phyloP scores from a whole-genome alignment of 805 yeast species.

The Starmerella bombi region DNA sequence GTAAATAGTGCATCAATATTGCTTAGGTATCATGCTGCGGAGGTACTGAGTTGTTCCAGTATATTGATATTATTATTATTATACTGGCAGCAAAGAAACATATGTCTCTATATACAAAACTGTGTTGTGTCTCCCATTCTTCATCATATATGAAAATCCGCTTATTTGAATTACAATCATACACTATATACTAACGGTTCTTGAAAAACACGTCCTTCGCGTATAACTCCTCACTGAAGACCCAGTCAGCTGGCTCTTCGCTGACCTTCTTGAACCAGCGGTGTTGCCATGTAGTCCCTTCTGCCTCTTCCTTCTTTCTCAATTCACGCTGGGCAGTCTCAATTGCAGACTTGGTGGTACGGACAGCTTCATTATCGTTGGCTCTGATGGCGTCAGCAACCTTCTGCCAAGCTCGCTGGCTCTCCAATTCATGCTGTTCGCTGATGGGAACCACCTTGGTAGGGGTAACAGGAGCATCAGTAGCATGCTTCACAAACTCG shows the following conservation, averaged over 20 bases:
- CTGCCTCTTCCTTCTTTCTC: constrained; percentile 57
- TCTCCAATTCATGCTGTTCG: constrained; percentile 67
- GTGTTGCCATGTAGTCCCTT: constrained; percentile 56
- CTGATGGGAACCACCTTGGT: constrained; percentile 68
- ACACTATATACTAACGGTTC: too few species aligned
- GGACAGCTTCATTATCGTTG: constrained; percentile 65
- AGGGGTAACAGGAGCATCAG: constrained; percentile 33
- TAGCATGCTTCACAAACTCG: constrained; percentile 26
- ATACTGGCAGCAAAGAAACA: too few species aligned
- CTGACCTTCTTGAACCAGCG: constrained; percentile 55
- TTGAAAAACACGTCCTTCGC: constrained; percentile 21
- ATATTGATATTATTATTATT: too few species aligned
- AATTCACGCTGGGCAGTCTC: constrained; percentile 78
- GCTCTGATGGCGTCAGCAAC: constrained; percentile 76
- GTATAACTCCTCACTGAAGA: constrained; percentile 21
- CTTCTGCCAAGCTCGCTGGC: constrained; percentile 76
- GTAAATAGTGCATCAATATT: too few species aligned
- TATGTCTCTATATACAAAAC: too few species aligned
- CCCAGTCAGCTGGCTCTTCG: constrained; percentile 18
- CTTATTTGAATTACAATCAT: too few species aligned
- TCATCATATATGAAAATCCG: too few species aligned
- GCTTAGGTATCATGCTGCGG: too few species aligned
- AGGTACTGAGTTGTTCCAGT: too few species aligned
- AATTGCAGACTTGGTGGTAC: constrained; percentile 57
- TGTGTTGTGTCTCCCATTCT: too few species aligned